Percentiles rank a stretch among this genome's conserved stretches.
Evolutionary conservation across 306 rosid genomes (phyloP).

Genomic region (Vigna hirtella): DNA sequence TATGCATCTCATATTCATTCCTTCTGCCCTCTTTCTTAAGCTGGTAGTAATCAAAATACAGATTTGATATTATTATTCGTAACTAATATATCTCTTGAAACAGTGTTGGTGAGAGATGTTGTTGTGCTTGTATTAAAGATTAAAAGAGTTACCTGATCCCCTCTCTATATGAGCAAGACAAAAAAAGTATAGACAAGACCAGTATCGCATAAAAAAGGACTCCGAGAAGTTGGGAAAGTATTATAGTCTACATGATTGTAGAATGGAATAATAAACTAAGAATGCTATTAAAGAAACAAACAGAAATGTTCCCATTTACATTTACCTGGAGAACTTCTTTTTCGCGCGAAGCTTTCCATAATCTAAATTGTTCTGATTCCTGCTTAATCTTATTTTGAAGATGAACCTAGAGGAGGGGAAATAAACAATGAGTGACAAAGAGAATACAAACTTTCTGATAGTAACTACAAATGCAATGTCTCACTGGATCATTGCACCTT

Average conservation of each 20-base stretch:
- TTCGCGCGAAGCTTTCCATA: slow-evolving; percentile 93
- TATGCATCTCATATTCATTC: slow-evolving; percentile 98
- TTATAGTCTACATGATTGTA: neutral
- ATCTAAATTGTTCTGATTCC: slow-evolving; percentile 96
- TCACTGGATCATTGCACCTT: slow-evolving; percentile 59
- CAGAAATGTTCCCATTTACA: slow-evolving; percentile 24
- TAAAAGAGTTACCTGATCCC: slow-evolving; percentile 9
- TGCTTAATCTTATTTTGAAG: slow-evolving; percentile 96
- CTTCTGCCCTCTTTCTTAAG: slow-evolving; percentile 98
- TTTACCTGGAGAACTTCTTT: slow-evolving; percentile 98
- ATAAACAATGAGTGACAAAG: slow-evolving; percentile 8
- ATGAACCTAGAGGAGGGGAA: slow-evolving; percentile 63
- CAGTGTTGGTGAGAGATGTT: slow-evolving; percentile 1
- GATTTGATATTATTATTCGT: slow-evolving; percentile 19
- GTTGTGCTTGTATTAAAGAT: slow-evolving; percentile 10
- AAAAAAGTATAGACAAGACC: slow-evolving; percentile 23
- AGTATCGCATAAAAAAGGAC: neutral
- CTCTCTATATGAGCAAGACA: neutral
- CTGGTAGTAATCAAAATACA: slow-evolving; percentile 58
- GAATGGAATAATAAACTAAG: neutral
- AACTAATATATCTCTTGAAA: slow-evolving; percentile 26
- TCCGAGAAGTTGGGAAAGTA: slow-evolving; percentile 16
- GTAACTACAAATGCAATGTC: slow-evolving; percentile 22
- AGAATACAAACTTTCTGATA: neutral
- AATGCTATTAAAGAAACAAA: neutral